Conservation (phyloP, 257 asterid species). For the Solanum appendiculatum region DNA sequence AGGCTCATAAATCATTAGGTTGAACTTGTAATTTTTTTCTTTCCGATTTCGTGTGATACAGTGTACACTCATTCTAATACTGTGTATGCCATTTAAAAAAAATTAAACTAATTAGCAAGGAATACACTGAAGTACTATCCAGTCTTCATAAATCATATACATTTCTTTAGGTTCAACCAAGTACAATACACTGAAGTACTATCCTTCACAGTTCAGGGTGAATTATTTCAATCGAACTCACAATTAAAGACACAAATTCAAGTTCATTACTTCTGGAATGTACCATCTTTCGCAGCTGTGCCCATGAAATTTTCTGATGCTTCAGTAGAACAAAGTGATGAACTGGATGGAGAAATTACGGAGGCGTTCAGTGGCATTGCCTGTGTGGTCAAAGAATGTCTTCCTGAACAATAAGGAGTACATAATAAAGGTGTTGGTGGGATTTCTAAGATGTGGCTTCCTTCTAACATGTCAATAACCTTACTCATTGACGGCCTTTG, state of each 20-base stretch:
- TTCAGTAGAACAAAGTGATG: neutral
- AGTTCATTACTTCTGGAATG: neutral
- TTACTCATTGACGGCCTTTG: conserved; percentile 12
- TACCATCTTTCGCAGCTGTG: neutral
- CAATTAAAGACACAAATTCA: neutral
- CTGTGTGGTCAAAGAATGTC: neutral
- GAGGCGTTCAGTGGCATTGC: no score
- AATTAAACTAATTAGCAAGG: no score
- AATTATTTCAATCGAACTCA: neutral
- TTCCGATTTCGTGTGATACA: no score
- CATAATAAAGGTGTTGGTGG: conserved; percentile 3
- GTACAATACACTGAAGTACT: neutral
- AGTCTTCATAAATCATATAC: neutral
- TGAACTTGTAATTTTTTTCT: no score
- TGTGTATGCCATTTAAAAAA: no score
- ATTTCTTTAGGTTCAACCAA: neutral
- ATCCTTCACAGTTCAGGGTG: neutral
- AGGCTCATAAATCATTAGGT: no score
- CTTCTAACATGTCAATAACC: conserved; percentile 18
- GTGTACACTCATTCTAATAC: no score
- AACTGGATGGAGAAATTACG: no score
- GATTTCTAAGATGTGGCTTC: neutral
- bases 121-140: no score
- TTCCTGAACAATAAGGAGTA: neutral
- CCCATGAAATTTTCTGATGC: neutral